These are phyloP conservation scores for Pestalotiopsis sp. DNA, from an alignment of 2,329 filamentous ascomycete species.

Conservation along the genomic window DNA sequence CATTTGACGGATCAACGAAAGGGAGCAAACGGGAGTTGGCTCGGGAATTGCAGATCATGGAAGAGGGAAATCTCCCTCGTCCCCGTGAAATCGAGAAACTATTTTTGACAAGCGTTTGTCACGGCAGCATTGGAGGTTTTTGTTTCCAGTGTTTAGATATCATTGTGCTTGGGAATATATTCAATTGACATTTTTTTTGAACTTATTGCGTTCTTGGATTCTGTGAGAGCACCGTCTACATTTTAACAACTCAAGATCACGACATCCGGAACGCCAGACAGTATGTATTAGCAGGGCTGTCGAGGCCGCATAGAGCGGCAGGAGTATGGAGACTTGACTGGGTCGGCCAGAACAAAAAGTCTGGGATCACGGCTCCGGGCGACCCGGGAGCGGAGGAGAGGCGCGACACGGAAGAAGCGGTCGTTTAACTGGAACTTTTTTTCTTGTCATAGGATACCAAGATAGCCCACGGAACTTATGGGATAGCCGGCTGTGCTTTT, in stretches of 20 bases:
- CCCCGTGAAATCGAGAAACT: not conserved
- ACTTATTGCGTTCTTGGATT: not conserved
- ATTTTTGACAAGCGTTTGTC: conserved; percentile 7
- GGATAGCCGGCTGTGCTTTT: too few relatives aligned
- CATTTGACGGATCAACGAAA: conserved; percentile 9
- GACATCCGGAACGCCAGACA: too few relatives aligned
- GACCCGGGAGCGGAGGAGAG: not conserved
- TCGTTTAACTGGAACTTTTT: too few relatives aligned
- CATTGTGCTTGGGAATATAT: conserved; percentile 2
- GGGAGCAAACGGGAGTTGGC: not conserved
- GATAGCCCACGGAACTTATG: too few relatives aligned
- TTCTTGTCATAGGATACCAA: too few relatives aligned
- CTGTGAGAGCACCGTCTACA: too few relatives aligned
- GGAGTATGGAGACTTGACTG: not conserved
- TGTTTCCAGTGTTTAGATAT: conserved; percentile 5
- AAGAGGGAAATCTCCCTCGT: not conserved
- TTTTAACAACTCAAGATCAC: too few relatives aligned
- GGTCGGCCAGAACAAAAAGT: not conserved
- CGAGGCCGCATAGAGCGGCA: not conserved
- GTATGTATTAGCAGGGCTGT: not conserved
- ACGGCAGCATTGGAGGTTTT: conserved; percentile 1
- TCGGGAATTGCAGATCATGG: not conserved
- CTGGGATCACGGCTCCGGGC: not conserved
- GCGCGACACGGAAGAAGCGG: not conserved
- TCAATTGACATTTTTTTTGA: not conserved